phyloP scores from a whole-genome alignment of 805 yeast genomes.

The Candida corydali region DNA sequence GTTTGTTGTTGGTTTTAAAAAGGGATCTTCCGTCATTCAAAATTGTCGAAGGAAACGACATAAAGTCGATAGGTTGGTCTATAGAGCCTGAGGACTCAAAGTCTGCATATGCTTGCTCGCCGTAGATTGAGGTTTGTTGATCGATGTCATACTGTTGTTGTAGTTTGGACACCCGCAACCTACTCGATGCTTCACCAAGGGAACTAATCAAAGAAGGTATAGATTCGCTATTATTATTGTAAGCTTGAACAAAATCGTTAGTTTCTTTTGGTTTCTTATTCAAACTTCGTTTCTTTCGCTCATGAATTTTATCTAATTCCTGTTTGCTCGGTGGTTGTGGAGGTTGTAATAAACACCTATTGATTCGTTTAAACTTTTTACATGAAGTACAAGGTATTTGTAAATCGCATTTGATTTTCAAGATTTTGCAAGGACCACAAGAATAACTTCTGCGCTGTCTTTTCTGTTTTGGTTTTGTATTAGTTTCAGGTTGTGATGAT shows the following conservation, averaged over 20 bases:
- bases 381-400: constrained; percentile 47
- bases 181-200: constrained; percentile 2
- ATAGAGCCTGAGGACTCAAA: not conserved
- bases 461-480: constrained; percentile 16
- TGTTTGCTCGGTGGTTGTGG: constrained; percentile 43
- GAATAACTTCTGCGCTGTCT: constrained; percentile 48
- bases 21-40: not conserved
- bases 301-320: constrained; percentile 28
- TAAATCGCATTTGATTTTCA: constrained; percentile 52
- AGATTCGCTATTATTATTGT: constrained; percentile 7
- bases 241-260: constrained; percentile 9
- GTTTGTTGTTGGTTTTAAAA: not conserved
- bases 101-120: not conserved
- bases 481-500: not conserved
- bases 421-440: constrained; percentile 54
- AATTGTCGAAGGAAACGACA: not conserved
- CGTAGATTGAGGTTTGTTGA: not conserved
- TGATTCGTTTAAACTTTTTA: constrained; percentile 30
- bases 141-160: not conserved
- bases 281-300: constrained; percentile 21
- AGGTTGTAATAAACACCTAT: constrained; percentile 36
- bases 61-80: not conserved
- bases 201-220: constrained; percentile 7
- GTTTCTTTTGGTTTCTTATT: constrained; percentile 9
- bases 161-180: not conserved